A percentile compares a stretch with the other conserved stretches of the same genome.
phyloP scores from a whole-genome alignment of 75 land plant genomes.

The Gnetum montanum region DNA sequence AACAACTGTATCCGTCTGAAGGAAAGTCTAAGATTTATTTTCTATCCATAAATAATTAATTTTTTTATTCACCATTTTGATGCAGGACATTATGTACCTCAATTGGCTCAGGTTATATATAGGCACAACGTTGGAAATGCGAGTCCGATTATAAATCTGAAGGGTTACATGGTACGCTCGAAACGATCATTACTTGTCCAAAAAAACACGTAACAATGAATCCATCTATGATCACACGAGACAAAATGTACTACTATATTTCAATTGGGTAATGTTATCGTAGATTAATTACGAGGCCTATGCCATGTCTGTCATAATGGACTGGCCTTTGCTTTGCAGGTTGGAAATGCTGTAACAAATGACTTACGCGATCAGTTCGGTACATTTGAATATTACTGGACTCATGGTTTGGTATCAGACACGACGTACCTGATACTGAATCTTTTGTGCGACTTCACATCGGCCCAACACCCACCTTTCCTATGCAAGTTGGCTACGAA shows the following conservation, averaged over 20 bases:
- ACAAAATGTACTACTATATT: not conserved
- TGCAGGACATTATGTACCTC: slow-evolving; percentile 81
- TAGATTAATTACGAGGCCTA: not conserved
- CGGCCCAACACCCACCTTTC: slow-evolving; percentile 29
- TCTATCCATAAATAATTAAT: too few species aligned
- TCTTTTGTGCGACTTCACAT: slow-evolving; percentile 31
- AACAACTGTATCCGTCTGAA: too few species aligned
- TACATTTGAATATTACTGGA: slow-evolving; percentile 55
- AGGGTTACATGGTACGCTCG: slow-evolving; percentile 76
- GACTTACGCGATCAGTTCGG: slow-evolving; percentile 61
- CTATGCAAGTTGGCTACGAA: slow-evolving; percentile 25
- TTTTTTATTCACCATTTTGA: not conserved
- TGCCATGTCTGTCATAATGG: not conserved
- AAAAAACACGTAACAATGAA: too few species aligned
- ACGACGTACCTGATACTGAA: slow-evolving; percentile 47
- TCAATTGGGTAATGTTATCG: not conserved
- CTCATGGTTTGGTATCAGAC: slow-evolving; percentile 76
- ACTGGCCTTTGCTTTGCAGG: slow-evolving; percentile 25
- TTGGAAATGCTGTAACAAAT: slow-evolving; percentile 82
- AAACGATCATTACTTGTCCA: not conserved
- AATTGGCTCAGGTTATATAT: slow-evolving; percentile 67
- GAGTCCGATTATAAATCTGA: slow-evolving; percentile 51
- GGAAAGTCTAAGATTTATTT: too few species aligned
- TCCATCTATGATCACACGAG: not conserved
- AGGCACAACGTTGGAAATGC: slow-evolving; percentile 19